Conservation (phyloP, 2,329 filamentous ascomycete genomes). For the Epichloe bromicola region DNA sequence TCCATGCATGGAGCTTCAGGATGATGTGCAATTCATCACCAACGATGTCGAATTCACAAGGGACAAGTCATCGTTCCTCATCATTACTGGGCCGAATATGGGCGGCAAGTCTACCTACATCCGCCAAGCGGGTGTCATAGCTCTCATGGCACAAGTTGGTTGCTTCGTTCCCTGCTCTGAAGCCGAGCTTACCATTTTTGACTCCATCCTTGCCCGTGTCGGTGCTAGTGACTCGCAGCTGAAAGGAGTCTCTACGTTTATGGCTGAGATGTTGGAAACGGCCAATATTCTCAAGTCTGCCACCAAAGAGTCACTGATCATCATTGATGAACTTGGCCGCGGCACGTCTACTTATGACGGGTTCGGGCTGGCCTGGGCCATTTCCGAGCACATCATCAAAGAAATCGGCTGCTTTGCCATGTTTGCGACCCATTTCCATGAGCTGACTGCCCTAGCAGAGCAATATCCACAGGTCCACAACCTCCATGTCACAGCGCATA, state of each 20-base stretch:
- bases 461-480: conserved; percentile 82
- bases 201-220: conserved; percentile 90
- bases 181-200: conserved; percentile 95
- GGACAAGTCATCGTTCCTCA: conserved; percentile 74
- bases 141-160: conserved; percentile 91
- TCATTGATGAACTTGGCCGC: conserved; percentile 93
- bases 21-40: conserved; percentile 96
- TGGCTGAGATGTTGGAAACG: conserved; percentile 99
- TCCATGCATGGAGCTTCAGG: conserved; percentile 97
- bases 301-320: conserved; percentile 89
- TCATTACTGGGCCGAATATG: conserved; percentile 98
- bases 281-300: conserved; percentile 97
- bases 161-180: conserved; percentile 89
- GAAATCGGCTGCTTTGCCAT: conserved; percentile 90
- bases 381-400: conserved; percentile 91
- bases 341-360: conserved; percentile 97
- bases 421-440: conserved; percentile 98
- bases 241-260: conserved; percentile 96
- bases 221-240: conserved; percentile 93
- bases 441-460: conserved; percentile 81
- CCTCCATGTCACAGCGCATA: conserved; percentile 91
- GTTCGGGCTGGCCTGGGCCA: conserved; percentile 97
- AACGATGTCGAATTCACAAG: conserved; percentile 81
- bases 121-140: conserved; percentile 90
- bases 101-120: conserved; percentile 98